Percentiles rank a stretch among this genome's conserved stretches.
These are phyloP conservation scores for Malus orientalis DNA, from an alignment of 306 rosid genomes.

Conservation along the genomic window DNA sequence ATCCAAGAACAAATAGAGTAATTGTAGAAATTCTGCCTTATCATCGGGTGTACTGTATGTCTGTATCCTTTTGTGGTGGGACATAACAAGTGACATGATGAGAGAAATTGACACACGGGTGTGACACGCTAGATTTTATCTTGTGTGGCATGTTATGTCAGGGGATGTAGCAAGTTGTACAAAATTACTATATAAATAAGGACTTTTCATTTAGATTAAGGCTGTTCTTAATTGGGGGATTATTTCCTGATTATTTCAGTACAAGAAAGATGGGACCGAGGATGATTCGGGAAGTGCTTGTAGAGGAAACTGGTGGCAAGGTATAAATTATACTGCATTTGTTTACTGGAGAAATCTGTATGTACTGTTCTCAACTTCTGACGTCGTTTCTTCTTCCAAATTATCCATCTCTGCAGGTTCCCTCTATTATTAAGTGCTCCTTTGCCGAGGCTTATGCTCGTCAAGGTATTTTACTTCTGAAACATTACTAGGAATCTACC, in stretches of 20 bases:
- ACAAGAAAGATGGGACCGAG: background rate
- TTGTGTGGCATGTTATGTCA: background rate
- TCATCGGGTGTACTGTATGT: too few species aligned
- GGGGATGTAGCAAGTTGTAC: background rate
- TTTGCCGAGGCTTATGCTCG: background rate
- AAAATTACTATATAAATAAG: background rate
- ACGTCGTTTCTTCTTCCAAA: background rate
- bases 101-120: background rate
- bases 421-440: background rate
- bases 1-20: background rate
- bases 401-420: background rate
- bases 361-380: background rate
- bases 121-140: background rate
- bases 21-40: too few species aligned
- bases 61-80: background rate
- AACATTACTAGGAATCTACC: background rate
- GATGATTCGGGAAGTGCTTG: conserved; percentile 1
- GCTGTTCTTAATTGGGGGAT: background rate
- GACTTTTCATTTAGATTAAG: background rate
- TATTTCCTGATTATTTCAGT: background rate
- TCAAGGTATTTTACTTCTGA: background rate
- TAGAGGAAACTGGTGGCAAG: conserved; percentile 7
- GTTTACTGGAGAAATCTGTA: background rate
- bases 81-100: background rate
- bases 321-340: background rate